A percentile compares a stretch with the other conserved stretches of the same genome.
phyloP scores from a whole-genome alignment of 2,329 filamentous ascomycete species.

The Aspergillus novofumigatus region DNA sequence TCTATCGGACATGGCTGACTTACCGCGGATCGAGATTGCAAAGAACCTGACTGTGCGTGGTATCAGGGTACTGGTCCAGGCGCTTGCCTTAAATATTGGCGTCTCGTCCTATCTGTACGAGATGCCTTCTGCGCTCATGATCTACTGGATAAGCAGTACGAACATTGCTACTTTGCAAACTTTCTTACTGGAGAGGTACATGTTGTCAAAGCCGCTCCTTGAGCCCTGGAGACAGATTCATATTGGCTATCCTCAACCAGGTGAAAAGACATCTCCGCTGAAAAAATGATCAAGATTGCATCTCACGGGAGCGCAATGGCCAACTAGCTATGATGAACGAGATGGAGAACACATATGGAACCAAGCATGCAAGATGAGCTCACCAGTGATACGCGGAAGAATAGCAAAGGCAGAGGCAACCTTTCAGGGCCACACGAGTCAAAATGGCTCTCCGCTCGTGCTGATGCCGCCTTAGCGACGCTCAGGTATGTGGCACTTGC shows the following conservation, averaged over 20 bases:
- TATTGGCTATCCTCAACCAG: conserved; percentile 17
- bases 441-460: neutral
- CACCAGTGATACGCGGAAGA: neutral
- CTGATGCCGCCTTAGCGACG: neutral
- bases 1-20: conserved; percentile 19
- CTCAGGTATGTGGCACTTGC: neutral
- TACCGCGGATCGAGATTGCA: conserved; percentile 24
- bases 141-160: conserved; percentile 50
- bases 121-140: conserved; percentile 43
- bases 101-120: conserved; percentile 25
- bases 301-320: neutral
- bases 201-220: conserved; percentile 33
- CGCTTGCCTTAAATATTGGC: conserved; percentile 40
- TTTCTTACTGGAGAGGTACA: conserved; percentile 35
- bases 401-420: neutral
- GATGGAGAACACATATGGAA: neutral
- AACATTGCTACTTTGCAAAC: conserved; percentile 40
- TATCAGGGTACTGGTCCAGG: conserved; percentile 30
- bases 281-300: neutral
- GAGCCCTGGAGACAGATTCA: conserved; percentile 31
- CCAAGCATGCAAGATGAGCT: neutral
- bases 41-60: conserved; percentile 19
- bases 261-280: neutral
- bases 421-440: neutral
- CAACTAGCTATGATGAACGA: neutral